These are phyloP conservation scores for Gleditsia sinensis DNA, from an alignment of 306 rosid species.

Conservation along the genomic window DNA sequence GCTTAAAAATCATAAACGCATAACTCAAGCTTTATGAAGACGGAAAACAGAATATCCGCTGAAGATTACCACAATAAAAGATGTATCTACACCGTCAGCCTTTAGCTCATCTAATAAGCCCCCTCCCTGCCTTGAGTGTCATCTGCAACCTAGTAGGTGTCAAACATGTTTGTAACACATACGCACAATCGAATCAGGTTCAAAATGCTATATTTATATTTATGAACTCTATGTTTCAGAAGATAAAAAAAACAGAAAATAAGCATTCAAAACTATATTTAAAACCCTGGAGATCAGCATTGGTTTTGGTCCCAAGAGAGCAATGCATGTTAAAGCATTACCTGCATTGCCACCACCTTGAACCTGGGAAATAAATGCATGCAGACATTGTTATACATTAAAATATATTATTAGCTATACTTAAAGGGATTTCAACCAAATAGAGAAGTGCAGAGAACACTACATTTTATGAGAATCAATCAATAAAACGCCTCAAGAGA, in stretches of 20 bases:
- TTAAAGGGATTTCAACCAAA: too few species aligned
- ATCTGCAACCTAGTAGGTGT: conserved; percentile 57
- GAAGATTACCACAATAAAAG: conserved; percentile 60
- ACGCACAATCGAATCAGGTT: not conserved
- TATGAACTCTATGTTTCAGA: too few species aligned
- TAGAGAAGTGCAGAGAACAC: not conserved
- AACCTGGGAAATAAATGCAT: conserved; percentile 49
- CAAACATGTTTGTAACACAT: conserved; percentile 8
- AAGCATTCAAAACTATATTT: not conserved
- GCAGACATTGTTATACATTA: not conserved
- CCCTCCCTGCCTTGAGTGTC: conserved; percentile 83
- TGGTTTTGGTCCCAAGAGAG: conserved; percentile 79
- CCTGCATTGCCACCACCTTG: conserved; percentile 88
- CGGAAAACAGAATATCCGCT: conserved; percentile 1
- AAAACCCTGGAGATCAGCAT: conserved; percentile 79
- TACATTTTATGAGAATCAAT: not conserved
- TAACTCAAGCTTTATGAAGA: conserved; percentile 22
- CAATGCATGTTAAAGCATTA: conserved; percentile 71
- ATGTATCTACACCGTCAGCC: conserved; percentile 73
- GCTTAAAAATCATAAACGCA: conserved; percentile 7
- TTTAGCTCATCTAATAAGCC: conserved; percentile 63
- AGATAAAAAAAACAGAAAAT: not conserved
- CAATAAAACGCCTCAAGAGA: not conserved
- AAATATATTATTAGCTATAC: not conserved
- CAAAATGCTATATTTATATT: not conserved